phyloP scores from a whole-genome alignment of 352 stramenopile genomes.

The Pythium inflatum region DNA sequence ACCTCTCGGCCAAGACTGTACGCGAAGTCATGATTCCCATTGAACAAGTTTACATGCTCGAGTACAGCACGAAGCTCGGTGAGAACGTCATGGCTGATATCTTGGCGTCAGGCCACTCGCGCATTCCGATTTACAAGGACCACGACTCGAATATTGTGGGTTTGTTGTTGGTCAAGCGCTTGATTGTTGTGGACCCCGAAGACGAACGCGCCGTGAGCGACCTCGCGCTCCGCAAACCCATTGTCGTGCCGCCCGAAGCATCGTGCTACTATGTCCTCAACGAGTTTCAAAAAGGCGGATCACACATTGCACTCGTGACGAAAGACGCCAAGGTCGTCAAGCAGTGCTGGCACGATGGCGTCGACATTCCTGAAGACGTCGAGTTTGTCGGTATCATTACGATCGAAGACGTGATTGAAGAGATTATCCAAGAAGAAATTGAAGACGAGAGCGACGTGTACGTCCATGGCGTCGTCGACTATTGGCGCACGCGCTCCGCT shows the following conservation, averaged over 20 bases:
- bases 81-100: conserved; percentile 82
- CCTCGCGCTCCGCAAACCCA: conserved; percentile 69
- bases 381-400: conserved; percentile 88
- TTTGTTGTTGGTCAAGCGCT: conserved; percentile 84
- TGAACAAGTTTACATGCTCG: conserved; percentile 86
- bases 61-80: conserved; percentile 76
- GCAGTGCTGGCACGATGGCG: conserved; percentile 53
- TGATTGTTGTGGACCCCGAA: conserved; percentile 90
- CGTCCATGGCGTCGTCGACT: conserved; percentile 58
- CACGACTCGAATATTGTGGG: conserved; percentile 81
- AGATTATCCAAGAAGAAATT: conserved; percentile 91
- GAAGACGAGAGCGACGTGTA: conserved; percentile 88
- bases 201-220: conserved; percentile 68
- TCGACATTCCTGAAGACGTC: conserved; percentile 44
- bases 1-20: conserved; percentile 85
- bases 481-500: conserved; percentile 48
- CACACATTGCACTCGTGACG: conserved; percentile 84
- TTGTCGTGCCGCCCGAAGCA: conserved; percentile 80
- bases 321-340: conserved; percentile 55
- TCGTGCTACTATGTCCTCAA: conserved; percentile 91
- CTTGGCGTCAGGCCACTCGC: conserved; percentile 80
- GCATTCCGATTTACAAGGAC: conserved; percentile 88
- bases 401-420: conserved; percentile 92
- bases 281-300: conserved; percentile 89
- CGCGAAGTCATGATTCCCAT: conserved; percentile 90